phyloP scores from a whole-genome alignment of 2,329 filamentous ascomycete species.

The Nothopassalora personata region DNA sequence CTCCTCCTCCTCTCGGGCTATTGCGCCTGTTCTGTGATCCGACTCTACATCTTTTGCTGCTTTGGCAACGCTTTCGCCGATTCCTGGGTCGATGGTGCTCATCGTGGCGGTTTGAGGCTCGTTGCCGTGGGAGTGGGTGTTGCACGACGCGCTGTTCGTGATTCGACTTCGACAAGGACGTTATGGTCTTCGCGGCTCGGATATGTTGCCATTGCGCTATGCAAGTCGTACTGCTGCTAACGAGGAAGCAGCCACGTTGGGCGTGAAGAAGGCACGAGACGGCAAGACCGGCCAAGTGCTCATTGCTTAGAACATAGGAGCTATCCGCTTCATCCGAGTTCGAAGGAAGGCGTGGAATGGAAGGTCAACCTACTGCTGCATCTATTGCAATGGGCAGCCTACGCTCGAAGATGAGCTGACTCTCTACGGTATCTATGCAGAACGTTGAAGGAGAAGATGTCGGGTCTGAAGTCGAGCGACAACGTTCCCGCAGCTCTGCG shows the following conservation, averaged over 20 bases:
- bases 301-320: background rate
- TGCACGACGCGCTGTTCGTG: background rate
- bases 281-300: background rate
- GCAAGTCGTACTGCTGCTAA: background rate
- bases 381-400: background rate
- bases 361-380: background rate
- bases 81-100: conserved; percentile 44
- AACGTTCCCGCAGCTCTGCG: background rate
- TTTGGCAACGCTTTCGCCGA: conserved; percentile 46
- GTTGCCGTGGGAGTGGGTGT: background rate
- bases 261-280: background rate
- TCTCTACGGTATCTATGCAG: background rate
- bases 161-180: background rate
- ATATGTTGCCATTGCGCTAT: background rate
- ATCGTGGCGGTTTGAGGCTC: conserved; percentile 13
- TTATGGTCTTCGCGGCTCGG: background rate
- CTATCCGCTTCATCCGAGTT: background rate
- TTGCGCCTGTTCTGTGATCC: conserved; percentile 22
- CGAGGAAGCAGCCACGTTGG: background rate
- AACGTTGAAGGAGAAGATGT: background rate
- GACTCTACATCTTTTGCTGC: conserved; percentile 43
- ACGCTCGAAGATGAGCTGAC: background rate
- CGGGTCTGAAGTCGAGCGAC: background rate
- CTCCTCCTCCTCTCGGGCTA: conserved; percentile 35
- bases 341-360: background rate